Evolutionary conservation across 176 grass and related monocot species (phyloP).

Genomic region (Otatea glauca): DNA sequence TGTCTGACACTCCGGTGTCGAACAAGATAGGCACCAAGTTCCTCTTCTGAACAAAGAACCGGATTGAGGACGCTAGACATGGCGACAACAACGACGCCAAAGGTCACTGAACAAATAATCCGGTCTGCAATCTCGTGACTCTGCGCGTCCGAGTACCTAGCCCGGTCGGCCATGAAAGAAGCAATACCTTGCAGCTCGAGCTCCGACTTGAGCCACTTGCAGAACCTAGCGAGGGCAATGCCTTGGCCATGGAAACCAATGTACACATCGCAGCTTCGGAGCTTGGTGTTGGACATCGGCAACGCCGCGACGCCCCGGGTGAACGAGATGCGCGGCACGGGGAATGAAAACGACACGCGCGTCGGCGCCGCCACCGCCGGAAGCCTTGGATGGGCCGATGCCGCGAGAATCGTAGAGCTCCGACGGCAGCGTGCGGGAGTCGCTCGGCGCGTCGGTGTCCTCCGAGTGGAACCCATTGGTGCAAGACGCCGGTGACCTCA

Average conservation of each 20-base stretch:
- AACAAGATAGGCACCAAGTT: slow-evolving; percentile 84
- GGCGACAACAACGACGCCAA: slow-evolving; percentile 79
- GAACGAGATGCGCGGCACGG: slow-evolving; percentile 83
- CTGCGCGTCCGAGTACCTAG: slow-evolving; percentile 77
- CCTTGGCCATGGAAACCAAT: slow-evolving; percentile 84
- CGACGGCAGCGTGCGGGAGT: slow-evolving; percentile 74
- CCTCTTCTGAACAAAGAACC: slow-evolving; percentile 94
- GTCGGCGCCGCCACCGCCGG: slow-evolving; percentile 37
- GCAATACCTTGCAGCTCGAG: slow-evolving; percentile 96
- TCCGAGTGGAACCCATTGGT: slow-evolving; percentile 60
- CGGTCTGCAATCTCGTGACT: slow-evolving; percentile 89
- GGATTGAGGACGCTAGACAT: slow-evolving; percentile 70
- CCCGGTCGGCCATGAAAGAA: slow-evolving; percentile 78
- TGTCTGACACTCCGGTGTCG: slow-evolving; percentile 61
- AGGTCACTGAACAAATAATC: slow-evolving; percentile 74
- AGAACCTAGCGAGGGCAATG: slow-evolving; percentile 61
- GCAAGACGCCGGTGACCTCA: slow-evolving; percentile 56
- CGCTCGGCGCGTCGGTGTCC: slow-evolving; percentile 67
- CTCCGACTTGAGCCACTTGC: slow-evolving; percentile 92
- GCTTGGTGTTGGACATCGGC: slow-evolving; percentile 79
- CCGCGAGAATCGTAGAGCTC: slow-evolving; percentile 64
- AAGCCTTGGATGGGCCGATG: slow-evolving; percentile 59
- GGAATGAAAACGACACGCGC: slow-evolving; percentile 85
- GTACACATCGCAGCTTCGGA: slow-evolving; percentile 88
- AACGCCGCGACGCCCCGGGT: slow-evolving; percentile 63